Evolutionary conservation across 306 rosid species (phyloP).

Genomic region (Prunus mume): DNA sequence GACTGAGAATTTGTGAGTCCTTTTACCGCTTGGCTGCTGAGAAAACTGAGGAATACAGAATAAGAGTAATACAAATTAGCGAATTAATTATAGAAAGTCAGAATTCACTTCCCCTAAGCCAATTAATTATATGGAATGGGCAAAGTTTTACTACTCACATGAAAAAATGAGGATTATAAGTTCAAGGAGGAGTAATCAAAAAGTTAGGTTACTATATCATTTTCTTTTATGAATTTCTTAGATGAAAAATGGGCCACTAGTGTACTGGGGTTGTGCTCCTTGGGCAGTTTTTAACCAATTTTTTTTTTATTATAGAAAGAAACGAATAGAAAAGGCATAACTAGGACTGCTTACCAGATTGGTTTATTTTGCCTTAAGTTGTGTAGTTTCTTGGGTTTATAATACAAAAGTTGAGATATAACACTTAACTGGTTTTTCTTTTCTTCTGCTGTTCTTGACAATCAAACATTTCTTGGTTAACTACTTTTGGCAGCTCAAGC

Average conservation of each 20-base stretch:
- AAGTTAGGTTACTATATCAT: neutral
- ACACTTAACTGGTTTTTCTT: neutral
- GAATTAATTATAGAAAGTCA: neutral
- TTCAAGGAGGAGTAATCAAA: neutral
- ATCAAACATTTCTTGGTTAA: neutral
- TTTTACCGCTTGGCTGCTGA: neutral
- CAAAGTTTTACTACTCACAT: neutral
- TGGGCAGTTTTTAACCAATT: neutral
- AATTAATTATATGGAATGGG: neutral
- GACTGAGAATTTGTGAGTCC: neutral
- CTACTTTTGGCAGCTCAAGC: slow-evolving; percentile 25
- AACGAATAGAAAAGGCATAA: neutral
- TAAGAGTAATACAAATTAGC: neutral
- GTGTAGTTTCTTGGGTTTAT: neutral
- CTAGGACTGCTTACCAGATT: neutral
- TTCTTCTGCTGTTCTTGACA: neutral
- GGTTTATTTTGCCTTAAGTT: neutral
- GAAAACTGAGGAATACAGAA: neutral
- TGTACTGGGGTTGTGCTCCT: neutral
- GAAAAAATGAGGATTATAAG: neutral
- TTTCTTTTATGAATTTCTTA: neutral
- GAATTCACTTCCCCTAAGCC: neutral
- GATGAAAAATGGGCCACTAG: neutral
- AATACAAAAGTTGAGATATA: neutral
- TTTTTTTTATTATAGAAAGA: neutral